Percentiles rank a stretch among this genome's conserved stretches.
Conservation (phyloP, 2,329 filamentous ascomycete genomes). For the Cercospora brassicicola region DNA sequence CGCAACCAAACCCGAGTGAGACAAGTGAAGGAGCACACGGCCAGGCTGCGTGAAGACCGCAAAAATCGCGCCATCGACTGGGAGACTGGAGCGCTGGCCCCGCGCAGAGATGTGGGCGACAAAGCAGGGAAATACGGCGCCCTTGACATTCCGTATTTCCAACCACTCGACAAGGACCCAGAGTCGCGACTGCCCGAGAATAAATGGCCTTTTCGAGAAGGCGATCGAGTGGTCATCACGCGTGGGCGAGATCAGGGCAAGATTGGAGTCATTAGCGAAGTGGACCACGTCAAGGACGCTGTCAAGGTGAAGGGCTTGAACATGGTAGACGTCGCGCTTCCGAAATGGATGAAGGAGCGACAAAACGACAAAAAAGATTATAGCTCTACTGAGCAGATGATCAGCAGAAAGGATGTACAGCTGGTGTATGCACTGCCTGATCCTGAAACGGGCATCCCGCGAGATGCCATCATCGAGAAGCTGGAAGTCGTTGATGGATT, state of each 20-base stretch:
- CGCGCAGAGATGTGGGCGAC: constrained; percentile 69
- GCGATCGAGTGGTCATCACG: constrained; percentile 80
- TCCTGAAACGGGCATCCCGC: constrained; percentile 61
- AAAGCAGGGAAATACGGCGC: constrained; percentile 61
- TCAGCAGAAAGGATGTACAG: constrained; percentile 67
- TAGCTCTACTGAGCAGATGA: constrained; percentile 43
- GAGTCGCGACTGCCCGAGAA: constrained; percentile 18
- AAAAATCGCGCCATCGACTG: constrained; percentile 70
- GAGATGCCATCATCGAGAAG: constrained; percentile 72
- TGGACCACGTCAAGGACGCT: constrained; percentile 46
- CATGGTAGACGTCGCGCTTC: constrained; percentile 45
- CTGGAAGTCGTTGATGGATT: constrained; percentile 37
- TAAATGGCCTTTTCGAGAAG: constrained; percentile 45
- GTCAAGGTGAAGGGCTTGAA: constrained; percentile 45
- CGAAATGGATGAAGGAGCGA: constrained; percentile 46
- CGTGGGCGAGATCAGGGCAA: constrained; percentile 78
- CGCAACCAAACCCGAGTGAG: constrained; percentile 31
- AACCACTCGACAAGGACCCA: constrained; percentile 33
- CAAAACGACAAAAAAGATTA: constrained; percentile 40
- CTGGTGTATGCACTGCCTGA: constrained; percentile 77
- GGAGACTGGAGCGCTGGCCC: constrained; percentile 73
- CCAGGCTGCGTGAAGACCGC: constrained; percentile 51
- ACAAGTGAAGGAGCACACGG: constrained; percentile 29
- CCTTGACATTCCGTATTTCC: constrained; percentile 25
- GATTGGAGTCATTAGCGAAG: constrained; percentile 68